Evolutionary conservation across 352 stramenopile genomes (phyloP).

Genomic region (Globisporangium middletonii): DNA sequence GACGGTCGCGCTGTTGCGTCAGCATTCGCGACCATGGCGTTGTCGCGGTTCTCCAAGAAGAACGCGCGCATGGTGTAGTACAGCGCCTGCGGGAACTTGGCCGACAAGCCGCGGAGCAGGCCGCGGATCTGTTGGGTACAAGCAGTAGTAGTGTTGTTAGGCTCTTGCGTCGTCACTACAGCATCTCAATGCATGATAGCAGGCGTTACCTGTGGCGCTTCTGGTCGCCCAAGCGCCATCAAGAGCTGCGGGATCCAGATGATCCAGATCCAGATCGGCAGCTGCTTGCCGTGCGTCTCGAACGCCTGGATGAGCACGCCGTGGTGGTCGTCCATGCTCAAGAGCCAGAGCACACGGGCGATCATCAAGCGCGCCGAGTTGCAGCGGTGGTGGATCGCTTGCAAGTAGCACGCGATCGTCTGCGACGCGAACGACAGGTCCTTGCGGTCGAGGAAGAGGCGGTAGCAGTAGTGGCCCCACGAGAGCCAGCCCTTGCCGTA

Average conservation of each 20-base stretch:
- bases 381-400: conserved; percentile 89
- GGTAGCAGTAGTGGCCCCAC: conserved; percentile 91
- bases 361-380: conserved; percentile 88
- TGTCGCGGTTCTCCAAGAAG: conserved; percentile 97
- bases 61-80: conserved; percentile 98
- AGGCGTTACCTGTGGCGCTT: conserved; percentile 68
- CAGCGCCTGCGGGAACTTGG: conserved; percentile 96
- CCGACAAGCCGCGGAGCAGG: conserved; percentile 71
- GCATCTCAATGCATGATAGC: neutral
- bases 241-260: conserved; percentile 98
- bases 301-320: conserved; percentile 84
- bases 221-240: conserved; percentile 90
- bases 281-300: conserved; percentile 90
- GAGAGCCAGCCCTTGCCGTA: conserved; percentile 94
- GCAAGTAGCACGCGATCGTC: conserved; percentile 92
- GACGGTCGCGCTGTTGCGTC: conserved; percentile 15
- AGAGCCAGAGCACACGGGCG: conserved; percentile 86
- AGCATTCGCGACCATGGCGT: conserved; percentile 45
- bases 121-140: conserved; percentile 56
- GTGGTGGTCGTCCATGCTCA: conserved; percentile 84
- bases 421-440: conserved; percentile 79
- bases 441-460: conserved; percentile 70
- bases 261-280: conserved; percentile 99
- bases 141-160: neutral
- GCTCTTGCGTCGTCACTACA: neutral